Base-by-base conservation (phyloP, 768 basidiomycete species). In the Phallus indusiatus region DNA sequence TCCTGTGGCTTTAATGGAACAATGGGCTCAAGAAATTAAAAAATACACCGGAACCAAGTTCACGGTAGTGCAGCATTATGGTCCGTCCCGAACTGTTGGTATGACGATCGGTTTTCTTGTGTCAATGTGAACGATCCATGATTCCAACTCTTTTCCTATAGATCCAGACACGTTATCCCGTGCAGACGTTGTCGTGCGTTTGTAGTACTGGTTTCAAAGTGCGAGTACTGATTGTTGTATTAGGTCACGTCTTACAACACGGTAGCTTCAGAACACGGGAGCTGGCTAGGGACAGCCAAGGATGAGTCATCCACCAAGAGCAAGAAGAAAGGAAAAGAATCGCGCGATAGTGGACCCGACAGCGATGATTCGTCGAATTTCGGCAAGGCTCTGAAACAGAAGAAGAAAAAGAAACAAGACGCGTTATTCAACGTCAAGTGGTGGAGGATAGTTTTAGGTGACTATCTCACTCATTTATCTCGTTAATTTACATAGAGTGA, bases 1-100 rank as follows among this genome's bases (percentile, higher is more conserved):
- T 54, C 95, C 95, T 1, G 78, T 96, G 12, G 82, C 89, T 14
- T 81, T 99, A 12, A 84, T 96, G 56, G 80, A 81, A 12, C 96
- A 99, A 70, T 99, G 95, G 95, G 85, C 85, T 10, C 76, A 81
- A 8, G 95, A 99, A 69, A 83, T 93, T 50, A 70, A 79, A 55
- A 90, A 85, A 64, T 84, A 87, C 75, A 82, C 83, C 0, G 75
- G 77, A 2, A 76, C 76, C 1, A 35, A 20, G 6, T 73, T 95
- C 6, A 79, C 75, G 0, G 91, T 95, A 3, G 70, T 85, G 14
- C 83, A 88, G 55, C 94, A 98, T 68, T 93, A 97, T 51, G 96
- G 95, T 0, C 67, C 85, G 6, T 75, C 67, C 33, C 80, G 95
- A 22, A 81, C 89, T 1, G 82, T 82, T 42, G 79, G 89, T 90